phyloP scores from a whole-genome alignment of 805 yeast species.

The Myxozyma kluyveri region DNA sequence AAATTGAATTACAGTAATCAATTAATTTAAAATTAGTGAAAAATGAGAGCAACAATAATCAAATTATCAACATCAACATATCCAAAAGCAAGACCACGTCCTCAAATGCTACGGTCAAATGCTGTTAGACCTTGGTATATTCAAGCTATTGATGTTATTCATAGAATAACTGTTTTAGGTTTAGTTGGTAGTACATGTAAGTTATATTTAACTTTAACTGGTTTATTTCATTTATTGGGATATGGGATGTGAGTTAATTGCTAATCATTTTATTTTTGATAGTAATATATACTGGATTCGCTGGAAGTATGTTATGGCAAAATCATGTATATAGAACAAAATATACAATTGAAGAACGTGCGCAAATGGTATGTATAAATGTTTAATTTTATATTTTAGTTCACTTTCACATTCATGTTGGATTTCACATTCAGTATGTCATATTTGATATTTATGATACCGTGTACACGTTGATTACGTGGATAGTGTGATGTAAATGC shows the following conservation, averaged over 20 bases:
- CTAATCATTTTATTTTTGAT: background rate
- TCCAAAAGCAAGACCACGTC: too few species aligned
- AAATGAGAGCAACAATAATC: too few species aligned
- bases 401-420: too few species aligned
- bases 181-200: constrained; percentile 53
- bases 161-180: constrained; percentile 67
- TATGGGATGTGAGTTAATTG: background rate
- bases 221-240: too few species aligned
- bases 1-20: too few species aligned
- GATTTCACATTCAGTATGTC: too few species aligned
- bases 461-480: background rate
- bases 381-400: background rate
- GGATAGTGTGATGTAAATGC: background rate
- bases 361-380: constrained; percentile 6
- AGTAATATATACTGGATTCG: constrained; percentile 20
- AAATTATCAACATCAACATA: too few species aligned
- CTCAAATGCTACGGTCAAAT: too few species aligned
- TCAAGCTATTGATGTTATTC: constrained; percentile 66
- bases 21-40: too few species aligned
- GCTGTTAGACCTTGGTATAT: constrained; percentile 62
- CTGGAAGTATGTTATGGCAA: constrained; percentile 16
- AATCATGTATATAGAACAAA: constrained; percentile 15
- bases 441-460: background rate
- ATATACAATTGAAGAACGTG: constrained; percentile 6
- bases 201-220: too few species aligned